Conservation (phyloP, 2,329 filamentous ascomycete genomes). For the Aspergillus fumigatiaffinis region DNA sequence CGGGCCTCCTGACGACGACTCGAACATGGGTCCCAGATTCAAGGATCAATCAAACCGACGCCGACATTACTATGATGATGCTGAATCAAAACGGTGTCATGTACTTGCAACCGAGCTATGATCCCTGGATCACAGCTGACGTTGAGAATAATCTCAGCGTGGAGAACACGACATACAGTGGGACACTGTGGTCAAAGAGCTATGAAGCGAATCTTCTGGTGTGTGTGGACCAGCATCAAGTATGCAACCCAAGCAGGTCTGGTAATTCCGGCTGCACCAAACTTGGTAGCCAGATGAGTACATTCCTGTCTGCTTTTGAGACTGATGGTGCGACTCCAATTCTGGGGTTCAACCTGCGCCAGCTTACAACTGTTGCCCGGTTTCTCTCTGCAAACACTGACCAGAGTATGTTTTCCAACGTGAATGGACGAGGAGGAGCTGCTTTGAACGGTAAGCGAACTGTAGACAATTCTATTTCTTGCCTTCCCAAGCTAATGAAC, state of each 20-base stretch:
- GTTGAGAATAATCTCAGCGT: neutral
- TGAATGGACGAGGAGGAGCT: neutral
- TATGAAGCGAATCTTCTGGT: conserved; percentile 15
- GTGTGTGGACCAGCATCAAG: conserved; percentile 33
- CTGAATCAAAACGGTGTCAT: conserved; percentile 24
- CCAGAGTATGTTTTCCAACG: neutral
- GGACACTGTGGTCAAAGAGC: neutral
- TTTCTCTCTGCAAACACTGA: neutral
- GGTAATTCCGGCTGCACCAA: conserved; percentile 16
- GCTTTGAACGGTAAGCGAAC: neutral
- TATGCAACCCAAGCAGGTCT: conserved; percentile 27
- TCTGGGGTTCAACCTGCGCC: neutral
- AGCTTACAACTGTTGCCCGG: neutral
- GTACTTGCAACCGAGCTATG: conserved; percentile 22
- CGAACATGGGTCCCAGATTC: conserved; percentile 22
- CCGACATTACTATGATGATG: conserved; percentile 31
- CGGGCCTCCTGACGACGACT: neutral
- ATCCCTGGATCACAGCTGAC: conserved; percentile 31
- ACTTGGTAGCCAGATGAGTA: neutral
- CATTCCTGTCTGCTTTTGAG: neutral
- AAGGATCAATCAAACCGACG: conserved; percentile 24
- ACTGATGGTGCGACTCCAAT: neutral
- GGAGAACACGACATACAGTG: neutral
- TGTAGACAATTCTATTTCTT: too few relatives aligned
- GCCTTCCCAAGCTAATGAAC: neutral